A percentile compares a stretch with the other conserved stretches of the same genome.
phyloP scores from a whole-genome alignment of 495 filamentous ascomycete genomes.

The Oleoguttula mirabilis region DNA sequence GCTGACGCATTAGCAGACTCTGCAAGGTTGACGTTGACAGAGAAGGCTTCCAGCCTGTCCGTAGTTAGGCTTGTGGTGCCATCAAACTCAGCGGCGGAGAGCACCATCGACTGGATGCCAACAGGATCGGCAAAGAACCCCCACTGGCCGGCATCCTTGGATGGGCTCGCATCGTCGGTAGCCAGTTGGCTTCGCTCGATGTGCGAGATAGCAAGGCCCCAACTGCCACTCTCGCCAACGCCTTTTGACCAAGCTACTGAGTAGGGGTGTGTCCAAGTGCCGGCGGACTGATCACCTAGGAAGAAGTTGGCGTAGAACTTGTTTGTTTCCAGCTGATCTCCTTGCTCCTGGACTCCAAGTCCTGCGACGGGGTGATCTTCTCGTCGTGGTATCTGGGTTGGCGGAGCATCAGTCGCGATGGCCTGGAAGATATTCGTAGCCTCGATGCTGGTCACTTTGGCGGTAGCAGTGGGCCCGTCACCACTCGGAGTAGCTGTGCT shows the following conservation, averaged over 20 bases:
- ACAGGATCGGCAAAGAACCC: conserved; percentile 69
- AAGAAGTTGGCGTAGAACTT: conserved; percentile 93
- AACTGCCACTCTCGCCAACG: conserved; percentile 51
- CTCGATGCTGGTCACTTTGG: conserved; percentile 14
- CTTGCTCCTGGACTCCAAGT: conserved; percentile 28
- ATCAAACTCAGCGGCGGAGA: conserved; percentile 66
- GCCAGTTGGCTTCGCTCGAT: conserved; percentile 52
- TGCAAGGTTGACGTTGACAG: conserved; percentile 56
- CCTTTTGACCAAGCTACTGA: conserved; percentile 67
- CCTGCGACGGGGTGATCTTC: conserved; percentile 28
- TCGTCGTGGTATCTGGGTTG: conserved; percentile 24
- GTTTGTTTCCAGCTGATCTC: conserved; percentile 59
- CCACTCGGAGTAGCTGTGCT: conserved; percentile 21
- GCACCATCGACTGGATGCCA: conserved; percentile 64
- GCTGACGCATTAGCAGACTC: conserved; percentile 39
- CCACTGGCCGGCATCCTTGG: conserved; percentile 23
- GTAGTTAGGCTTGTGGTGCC: conserved; percentile 47
- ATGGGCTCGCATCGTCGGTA: conserved; percentile 49
- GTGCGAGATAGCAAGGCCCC: conserved; percentile 66
- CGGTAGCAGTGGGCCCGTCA: conserved; percentile 17
- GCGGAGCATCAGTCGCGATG: conserved; percentile 27
- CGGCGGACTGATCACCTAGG: conserved; percentile 56
- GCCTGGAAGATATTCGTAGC: conserved; percentile 28
- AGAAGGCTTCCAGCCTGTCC: conserved; percentile 54
- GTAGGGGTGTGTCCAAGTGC: conserved; percentile 78